Evolutionary conservation across 345 rosid genomes (phyloP).

Genomic region (Salix arbutifolia): DNA sequence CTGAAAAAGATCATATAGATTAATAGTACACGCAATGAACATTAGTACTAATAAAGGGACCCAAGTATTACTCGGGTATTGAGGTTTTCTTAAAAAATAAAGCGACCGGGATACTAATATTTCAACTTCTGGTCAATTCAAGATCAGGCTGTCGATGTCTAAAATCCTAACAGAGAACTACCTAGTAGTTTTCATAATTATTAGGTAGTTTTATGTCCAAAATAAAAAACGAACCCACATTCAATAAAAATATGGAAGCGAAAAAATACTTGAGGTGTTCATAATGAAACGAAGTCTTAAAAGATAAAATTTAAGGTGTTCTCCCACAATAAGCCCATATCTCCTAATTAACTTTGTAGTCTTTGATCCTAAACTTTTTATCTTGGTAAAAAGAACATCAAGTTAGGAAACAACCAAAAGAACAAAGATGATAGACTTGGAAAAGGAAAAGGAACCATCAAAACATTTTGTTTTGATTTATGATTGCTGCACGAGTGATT

Average conservation of each 20-base stretch:
- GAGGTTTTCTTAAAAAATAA: background rate
- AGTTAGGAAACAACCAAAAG: background rate
- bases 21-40: background rate
- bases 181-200: background rate
- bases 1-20: conserved; percentile 37
- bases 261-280: background rate
- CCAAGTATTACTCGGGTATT: background rate
- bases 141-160: background rate
- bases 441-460: background rate
- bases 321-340: background rate
- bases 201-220: background rate
- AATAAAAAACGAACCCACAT: background rate
- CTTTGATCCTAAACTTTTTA: background rate
- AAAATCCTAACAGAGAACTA: background rate
- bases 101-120: background rate
- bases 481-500: background rate
- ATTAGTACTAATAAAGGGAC: background rate
- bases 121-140: background rate
- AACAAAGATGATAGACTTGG: background rate
- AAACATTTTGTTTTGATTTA: background rate
- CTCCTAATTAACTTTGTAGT: background rate
- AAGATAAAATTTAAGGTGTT: background rate
- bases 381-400: background rate
- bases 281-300: background rate
- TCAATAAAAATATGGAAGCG: background rate